phyloP scores from a whole-genome alignment of 1,284 basidiomycete species.

The Trametes versicolor region DNA sequence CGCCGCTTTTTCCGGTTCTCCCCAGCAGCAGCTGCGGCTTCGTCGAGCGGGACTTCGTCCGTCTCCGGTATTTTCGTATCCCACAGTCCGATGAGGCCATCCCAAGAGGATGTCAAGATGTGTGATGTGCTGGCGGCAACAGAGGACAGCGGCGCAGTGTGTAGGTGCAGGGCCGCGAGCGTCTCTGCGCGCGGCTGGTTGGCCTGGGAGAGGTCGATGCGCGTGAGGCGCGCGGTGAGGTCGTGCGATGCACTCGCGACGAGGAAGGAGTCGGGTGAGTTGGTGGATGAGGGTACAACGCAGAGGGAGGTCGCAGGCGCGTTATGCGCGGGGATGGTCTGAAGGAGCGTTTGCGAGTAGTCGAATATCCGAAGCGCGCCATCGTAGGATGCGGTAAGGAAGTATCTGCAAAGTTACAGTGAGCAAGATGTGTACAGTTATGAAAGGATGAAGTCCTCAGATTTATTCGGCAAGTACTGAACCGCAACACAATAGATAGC shows the following conservation, averaged over 20 bases:
- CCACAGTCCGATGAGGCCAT: slow-evolving; percentile 84
- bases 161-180: slow-evolving; percentile 76
- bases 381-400: slow-evolving; percentile 86
- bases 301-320: slow-evolving; percentile 82
- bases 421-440: background rate
- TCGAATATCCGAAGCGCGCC: slow-evolving; percentile 81
- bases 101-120: slow-evolving; percentile 84
- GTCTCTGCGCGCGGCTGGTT: slow-evolving; percentile 48
- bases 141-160: slow-evolving; percentile 79
- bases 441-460: too few species aligned
- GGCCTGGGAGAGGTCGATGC: slow-evolving; percentile 51
- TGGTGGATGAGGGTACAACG: slow-evolving; percentile 55
- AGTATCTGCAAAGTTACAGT: slow-evolving; percentile 55
- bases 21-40: slow-evolving; percentile 4
- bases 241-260: slow-evolving; percentile 89
- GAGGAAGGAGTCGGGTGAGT: slow-evolving; percentile 53
- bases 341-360: slow-evolving; percentile 66
- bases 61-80: slow-evolving; percentile 66
- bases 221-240: slow-evolving; percentile 75
- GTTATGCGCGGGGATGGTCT: slow-evolving; percentile 61
- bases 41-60: slow-evolving; percentile 65
- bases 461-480: too few species aligned
- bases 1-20: slow-evolving; percentile 67
- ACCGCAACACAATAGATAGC: too few species aligned
- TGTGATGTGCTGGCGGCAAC: slow-evolving; percentile 63